Evolutionary conservation across 768 basidiomycete genomes (phyloP).

Genomic region (Gymnopilus dilepis): DNA sequence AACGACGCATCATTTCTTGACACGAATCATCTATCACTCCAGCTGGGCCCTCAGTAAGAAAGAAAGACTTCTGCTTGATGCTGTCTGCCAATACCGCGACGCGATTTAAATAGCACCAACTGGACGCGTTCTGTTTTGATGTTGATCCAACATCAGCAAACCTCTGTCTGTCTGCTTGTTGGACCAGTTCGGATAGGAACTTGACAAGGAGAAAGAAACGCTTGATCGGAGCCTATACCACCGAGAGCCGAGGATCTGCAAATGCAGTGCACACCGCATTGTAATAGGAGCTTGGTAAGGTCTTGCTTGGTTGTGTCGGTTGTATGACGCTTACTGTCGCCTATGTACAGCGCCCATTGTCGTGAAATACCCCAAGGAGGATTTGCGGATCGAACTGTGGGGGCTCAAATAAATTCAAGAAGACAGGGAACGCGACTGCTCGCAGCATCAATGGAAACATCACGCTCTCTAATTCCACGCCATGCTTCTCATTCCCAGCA

Average conservation of each 20-base stretch:
- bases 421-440: not conserved
- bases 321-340: not conserved
- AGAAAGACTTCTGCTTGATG: not conserved
- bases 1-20: not conserved
- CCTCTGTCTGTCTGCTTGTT: too few relatives aligned
- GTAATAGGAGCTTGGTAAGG: not conserved
- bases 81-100: not conserved
- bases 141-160: not conserved
- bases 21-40: not conserved
- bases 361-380: too few relatives aligned
- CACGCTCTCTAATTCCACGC: not conserved
- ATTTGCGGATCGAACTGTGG: not conserved
- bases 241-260: constrained; percentile 3
- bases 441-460: not conserved
- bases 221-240: not conserved
- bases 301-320: not conserved
- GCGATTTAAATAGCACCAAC: not conserved
- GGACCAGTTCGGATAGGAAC: not conserved
- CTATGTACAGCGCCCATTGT: too few relatives aligned
- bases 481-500: not conserved
- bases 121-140: not conserved
- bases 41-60: not conserved
- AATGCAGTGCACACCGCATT: not conserved
- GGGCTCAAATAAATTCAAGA: not conserved
- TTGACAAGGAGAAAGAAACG: not conserved